These are phyloP conservation scores for Hemileccinum impolitum DNA, from an alignment of 768 basidiomycete genomes.

Conservation along the genomic window DNA sequence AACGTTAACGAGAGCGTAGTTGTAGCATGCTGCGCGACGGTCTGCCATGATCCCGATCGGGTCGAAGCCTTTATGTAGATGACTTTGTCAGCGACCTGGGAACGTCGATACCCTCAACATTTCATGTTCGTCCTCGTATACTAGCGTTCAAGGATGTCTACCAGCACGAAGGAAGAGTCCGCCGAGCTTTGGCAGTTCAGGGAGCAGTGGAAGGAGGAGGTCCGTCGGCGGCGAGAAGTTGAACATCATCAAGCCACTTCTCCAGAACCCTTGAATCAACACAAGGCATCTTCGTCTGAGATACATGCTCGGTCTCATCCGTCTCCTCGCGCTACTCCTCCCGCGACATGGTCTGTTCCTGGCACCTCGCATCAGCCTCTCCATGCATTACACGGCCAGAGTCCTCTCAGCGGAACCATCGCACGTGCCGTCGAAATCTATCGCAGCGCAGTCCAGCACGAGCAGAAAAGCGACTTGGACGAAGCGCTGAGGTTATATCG, in stretches of 20 bases:
- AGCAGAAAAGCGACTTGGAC: conserved; percentile 72
- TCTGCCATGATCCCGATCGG: too few relatives aligned
- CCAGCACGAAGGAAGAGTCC: conserved; percentile 39
- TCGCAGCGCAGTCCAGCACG: conserved; percentile 62
- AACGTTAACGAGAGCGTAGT: too few relatives aligned
- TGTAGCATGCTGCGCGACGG: too few relatives aligned
- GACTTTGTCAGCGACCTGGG: conserved; percentile 13
- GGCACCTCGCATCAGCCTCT: conserved; percentile 12
- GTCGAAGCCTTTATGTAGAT: too few relatives aligned
- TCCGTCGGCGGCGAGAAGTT: conserved; percentile 36
- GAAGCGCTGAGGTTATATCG: conserved; percentile 76
- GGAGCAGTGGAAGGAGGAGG: conserved; percentile 69
- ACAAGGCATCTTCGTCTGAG: conserved; percentile 7
- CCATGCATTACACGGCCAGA: conserved; percentile 25
- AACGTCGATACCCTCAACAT: not conserved
- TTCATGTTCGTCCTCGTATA: not conserved
- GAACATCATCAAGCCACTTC: conserved; percentile 3
- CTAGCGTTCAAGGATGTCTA: not conserved
- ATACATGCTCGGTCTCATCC: conserved; percentile 5
- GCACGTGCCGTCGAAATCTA: conserved; percentile 63
- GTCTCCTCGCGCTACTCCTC: not conserved
- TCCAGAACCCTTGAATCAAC: not conserved
- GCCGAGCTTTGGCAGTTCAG: conserved; percentile 68
- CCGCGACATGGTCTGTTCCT: conserved; percentile 10
- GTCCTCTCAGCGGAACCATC: conserved; percentile 34